phyloP scores from a whole-genome alignment of 139 green algal genomes.

The Chlorella vulgaris region DNA sequence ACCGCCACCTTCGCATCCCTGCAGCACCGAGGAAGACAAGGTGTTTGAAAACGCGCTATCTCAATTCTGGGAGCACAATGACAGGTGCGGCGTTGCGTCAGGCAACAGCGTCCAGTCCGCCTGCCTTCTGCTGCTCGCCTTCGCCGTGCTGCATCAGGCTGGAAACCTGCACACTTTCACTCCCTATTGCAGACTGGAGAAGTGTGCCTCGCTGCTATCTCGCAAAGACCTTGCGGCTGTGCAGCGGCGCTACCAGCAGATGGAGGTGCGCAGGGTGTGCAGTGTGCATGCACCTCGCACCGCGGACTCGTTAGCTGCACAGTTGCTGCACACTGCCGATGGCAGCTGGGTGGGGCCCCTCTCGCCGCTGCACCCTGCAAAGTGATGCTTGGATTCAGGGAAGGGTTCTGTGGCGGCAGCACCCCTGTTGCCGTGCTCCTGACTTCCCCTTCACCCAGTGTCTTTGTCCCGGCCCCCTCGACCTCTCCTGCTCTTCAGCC shows the following conservation, averaged over 20 bases:
- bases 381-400: no score
- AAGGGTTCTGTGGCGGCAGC: neutral
- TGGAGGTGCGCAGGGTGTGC: constrained; percentile 45
- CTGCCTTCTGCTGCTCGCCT: neutral
- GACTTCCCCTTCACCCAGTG: no score
- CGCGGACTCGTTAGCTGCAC: neutral
- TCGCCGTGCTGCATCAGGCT: neutral
- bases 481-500: neutral
- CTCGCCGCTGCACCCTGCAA: no score
- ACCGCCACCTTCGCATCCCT: neutral
- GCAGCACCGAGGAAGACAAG: constrained; percentile 60
- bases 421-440: neutral
- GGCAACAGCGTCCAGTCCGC: neutral
- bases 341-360: neutral
- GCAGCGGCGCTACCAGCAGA: constrained; percentile 38
- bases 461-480: neutral
- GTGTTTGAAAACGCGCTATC: constrained; percentile 54
- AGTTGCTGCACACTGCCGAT: neutral
- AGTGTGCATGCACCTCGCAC: neutral
- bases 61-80: constrained; percentile 45
- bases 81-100: constrained; percentile 36
- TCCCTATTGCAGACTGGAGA: constrained; percentile 17
- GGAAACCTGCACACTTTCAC: neutral
- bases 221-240: constrained; percentile 45
- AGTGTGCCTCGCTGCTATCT: constrained; percentile 41